Conservation (phyloP, 2,329 filamentous ascomycete species). For the Torrubiellomyces zombiae region DNA sequence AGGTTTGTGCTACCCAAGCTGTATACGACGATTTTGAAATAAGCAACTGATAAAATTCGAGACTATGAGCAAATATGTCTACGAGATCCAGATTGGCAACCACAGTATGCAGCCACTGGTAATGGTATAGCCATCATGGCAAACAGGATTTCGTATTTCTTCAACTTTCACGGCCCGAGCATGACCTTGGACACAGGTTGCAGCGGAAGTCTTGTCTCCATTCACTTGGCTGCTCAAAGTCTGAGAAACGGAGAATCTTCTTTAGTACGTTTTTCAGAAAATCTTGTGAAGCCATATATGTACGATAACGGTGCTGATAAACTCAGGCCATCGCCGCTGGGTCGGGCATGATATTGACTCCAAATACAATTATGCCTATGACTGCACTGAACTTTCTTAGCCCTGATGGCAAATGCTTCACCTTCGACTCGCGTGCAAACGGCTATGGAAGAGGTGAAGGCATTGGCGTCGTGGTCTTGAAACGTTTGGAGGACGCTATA, state of each 20-base stretch:
- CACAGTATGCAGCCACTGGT: constrained; percentile 35
- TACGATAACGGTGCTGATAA: constrained; percentile 6
- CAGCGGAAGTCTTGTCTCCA: constrained; percentile 35
- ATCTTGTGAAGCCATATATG: not conserved
- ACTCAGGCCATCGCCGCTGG: constrained; percentile 30
- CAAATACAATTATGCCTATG: constrained; percentile 39
- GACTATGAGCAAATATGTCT: constrained; percentile 35
- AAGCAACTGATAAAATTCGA: constrained; percentile 7
- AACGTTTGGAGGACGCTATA: constrained; percentile 39
- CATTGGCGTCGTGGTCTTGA: constrained; percentile 40
- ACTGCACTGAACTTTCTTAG: constrained; percentile 35
- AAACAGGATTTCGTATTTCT: constrained; percentile 38
- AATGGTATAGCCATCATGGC: constrained; percentile 35
- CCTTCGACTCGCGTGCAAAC: constrained; percentile 40
- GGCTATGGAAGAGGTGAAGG: constrained; percentile 52
- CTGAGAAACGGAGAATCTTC: constrained; percentile 27
- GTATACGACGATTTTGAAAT: constrained; percentile 1
- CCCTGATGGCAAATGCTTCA: constrained; percentile 31
- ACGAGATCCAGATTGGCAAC: constrained; percentile 30
- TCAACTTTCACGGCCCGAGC: constrained; percentile 37
- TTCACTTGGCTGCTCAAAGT: constrained; percentile 35
- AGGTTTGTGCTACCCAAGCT: constrained; percentile 13
- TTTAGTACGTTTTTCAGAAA: constrained; percentile 12
- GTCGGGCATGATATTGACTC: constrained; percentile 34
- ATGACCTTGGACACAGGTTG: constrained; percentile 44